These are phyloP conservation scores for Candida takata DNA, from an alignment of 805 yeast species.

Conservation along the genomic window DNA sequence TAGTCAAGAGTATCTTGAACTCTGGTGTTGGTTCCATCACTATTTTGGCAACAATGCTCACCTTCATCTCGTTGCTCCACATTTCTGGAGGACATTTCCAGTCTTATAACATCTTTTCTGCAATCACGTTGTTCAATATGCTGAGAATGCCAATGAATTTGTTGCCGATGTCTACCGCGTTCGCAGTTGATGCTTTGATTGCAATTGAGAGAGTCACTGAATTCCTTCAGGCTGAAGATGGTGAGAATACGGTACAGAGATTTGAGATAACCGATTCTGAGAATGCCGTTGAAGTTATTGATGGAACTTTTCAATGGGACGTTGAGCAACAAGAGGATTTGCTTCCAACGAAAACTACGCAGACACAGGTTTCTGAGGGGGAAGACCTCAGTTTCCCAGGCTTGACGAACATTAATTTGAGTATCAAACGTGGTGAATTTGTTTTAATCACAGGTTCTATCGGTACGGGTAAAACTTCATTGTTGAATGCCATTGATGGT, in stretches of 20 bases:
- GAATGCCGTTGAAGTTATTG: conserved; percentile 35
- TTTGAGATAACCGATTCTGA: conserved; percentile 30
- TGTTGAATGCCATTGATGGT: conserved; percentile 66
- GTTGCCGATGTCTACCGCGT: conserved; percentile 58
- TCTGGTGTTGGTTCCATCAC: conserved; percentile 53
- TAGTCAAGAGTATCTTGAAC: conserved; percentile 53
- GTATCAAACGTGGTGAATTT: conserved; percentile 58
- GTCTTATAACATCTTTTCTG: conserved; percentile 65
- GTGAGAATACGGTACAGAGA: conserved; percentile 24
- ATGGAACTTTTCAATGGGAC: conserved; percentile 54
- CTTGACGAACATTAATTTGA: conserved; percentile 44
- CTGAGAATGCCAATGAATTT: conserved; percentile 54
- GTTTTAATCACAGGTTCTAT: conserved; percentile 71
- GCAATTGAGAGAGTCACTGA: conserved; percentile 47
- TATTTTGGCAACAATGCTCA: conserved; percentile 56
- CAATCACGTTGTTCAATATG: conserved; percentile 60
- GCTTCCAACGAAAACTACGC: background rate
- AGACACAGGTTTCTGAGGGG: conserved; percentile 6
- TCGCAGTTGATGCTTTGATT: conserved; percentile 55
- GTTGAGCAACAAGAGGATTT: conserved; percentile 20
- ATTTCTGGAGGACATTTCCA: conserved; percentile 33
- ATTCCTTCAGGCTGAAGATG: conserved; percentile 37
- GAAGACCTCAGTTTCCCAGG: conserved; percentile 29
- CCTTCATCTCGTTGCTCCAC: conserved; percentile 52
- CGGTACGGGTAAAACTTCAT: conserved; percentile 77